These are phyloP conservation scores for Candida xiaguanensis DNA, from an alignment of 805 yeast species.

Conservation along the genomic window DNA sequence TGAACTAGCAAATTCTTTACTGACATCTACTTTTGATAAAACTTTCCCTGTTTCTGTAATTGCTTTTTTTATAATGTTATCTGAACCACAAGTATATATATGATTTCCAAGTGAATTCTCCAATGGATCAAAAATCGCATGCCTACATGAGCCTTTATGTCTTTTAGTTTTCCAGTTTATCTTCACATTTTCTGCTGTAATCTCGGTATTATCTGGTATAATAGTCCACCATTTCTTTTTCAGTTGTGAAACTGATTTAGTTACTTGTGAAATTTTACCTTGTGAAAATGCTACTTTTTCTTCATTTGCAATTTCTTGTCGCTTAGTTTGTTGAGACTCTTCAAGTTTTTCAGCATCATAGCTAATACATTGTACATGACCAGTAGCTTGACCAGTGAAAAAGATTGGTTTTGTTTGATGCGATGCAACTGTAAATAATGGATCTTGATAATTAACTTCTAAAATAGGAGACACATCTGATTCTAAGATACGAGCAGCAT, in stretches of 20 bases:
- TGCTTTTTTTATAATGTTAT: constrained; percentile 74
- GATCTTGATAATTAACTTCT: constrained; percentile 50
- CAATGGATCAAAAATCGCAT: constrained; percentile 59
- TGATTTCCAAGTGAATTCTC: constrained; percentile 42
- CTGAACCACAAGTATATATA: constrained; percentile 74
- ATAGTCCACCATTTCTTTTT: constrained; percentile 47
- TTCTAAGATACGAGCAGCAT: constrained; percentile 28
- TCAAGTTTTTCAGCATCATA: constrained; percentile 53
- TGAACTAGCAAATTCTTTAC: constrained; percentile 16
- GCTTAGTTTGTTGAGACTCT: constrained; percentile 19
- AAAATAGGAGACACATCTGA: constrained; percentile 40
- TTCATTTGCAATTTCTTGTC: constrained; percentile 18
- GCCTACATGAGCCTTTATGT: constrained; percentile 85
- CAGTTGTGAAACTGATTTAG: constrained; percentile 29
- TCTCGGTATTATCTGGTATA: constrained; percentile 22
- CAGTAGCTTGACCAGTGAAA: constrained; percentile 76
- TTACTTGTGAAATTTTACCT: constrained; percentile 19
- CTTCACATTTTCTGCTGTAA: constrained; percentile 18
- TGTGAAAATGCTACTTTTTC: constrained; percentile 24
- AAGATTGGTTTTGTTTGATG: constrained; percentile 71
- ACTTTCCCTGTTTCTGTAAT: constrained; percentile 73
- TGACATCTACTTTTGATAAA: constrained; percentile 43
- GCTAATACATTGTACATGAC: constrained; percentile 59
- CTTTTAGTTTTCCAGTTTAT: constrained; percentile 78
- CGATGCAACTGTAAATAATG: constrained; percentile 71